phyloP scores from a whole-genome alignment of 345 rosid species.

The Corchorus olitorius region DNA sequence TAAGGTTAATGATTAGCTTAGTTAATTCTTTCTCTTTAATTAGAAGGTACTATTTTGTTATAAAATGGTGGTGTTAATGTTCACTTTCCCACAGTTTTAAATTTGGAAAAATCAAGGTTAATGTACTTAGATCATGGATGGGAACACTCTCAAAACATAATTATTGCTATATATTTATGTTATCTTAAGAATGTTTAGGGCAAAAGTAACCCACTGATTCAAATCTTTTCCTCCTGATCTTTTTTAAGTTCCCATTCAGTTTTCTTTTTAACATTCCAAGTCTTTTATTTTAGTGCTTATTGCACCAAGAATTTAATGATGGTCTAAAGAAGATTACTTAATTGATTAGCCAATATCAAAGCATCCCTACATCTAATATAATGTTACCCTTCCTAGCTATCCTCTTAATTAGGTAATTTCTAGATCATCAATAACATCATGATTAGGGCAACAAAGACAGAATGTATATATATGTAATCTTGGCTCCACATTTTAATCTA shows the following conservation, averaged over 20 bases:
- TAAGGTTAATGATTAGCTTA: conserved; percentile 17
- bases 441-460: neutral
- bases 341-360: conserved; percentile 23
- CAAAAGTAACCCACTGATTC: conserved; percentile 28
- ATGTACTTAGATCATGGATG: conserved; percentile 24
- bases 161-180: conserved; percentile 20
- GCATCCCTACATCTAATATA: conserved; percentile 22
- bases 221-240: conserved; percentile 26
- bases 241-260: neutral
- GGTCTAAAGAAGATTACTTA: conserved; percentile 23
- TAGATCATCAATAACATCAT: conserved; percentile 12
- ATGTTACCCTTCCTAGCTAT: neutral
- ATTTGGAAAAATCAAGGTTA: conserved; percentile 16
- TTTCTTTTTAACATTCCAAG: conserved; percentile 1
- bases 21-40: neutral
- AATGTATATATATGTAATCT: neutral
- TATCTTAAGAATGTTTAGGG: conserved; percentile 21
- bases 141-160: conserved; percentile 26
- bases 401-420: neutral
- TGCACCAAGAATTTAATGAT: conserved; percentile 29
- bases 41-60: neutral
- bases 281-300: conserved; percentile 30
- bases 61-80: conserved; percentile 19
- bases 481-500: neutral
- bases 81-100: conserved; percentile 18